Evolutionary conservation across 805 yeast genomes (phyloP).

Genomic region (Candida taoyuanica): DNA sequence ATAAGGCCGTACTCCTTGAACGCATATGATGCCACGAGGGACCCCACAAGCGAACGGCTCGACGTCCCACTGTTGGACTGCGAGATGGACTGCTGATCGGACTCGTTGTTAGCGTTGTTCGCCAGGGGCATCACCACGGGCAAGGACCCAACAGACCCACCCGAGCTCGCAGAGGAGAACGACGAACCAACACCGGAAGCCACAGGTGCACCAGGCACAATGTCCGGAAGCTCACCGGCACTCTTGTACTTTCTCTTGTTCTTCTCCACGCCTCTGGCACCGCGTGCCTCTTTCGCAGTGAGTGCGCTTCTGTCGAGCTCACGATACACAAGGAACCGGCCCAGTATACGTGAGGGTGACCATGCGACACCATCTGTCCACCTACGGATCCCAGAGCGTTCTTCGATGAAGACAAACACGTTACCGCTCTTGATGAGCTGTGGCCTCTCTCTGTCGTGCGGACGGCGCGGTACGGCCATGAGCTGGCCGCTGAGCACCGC

Average conservation of each 20-base stretch:
- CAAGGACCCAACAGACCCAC: not conserved
- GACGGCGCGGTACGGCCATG: constrained; percentile 66
- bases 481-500: constrained; percentile 64
- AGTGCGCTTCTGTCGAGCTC: constrained; percentile 49
- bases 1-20: constrained; percentile 71
- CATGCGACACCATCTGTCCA: constrained; percentile 98
- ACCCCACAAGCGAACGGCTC: constrained; percentile 46
- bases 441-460: constrained; percentile 72
- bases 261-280: constrained; percentile 4
- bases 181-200: not conserved
- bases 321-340: constrained; percentile 78
- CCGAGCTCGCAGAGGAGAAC: not conserved
- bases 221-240: not conserved
- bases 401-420: constrained; percentile 82
- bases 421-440: constrained; percentile 68
- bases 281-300: constrained; percentile 8
- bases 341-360: constrained; percentile 88
- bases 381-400: constrained; percentile 75
- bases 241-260: constrained; percentile 5
- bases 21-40: constrained; percentile 54
- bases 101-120: not conserved
- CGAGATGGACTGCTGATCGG: not conserved
- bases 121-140: not conserved
- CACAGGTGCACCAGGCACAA: not conserved
- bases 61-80: constrained; percentile 7